Conservation (phyloP, 208 protist species). For the Crithidia mellificae region DNA sequence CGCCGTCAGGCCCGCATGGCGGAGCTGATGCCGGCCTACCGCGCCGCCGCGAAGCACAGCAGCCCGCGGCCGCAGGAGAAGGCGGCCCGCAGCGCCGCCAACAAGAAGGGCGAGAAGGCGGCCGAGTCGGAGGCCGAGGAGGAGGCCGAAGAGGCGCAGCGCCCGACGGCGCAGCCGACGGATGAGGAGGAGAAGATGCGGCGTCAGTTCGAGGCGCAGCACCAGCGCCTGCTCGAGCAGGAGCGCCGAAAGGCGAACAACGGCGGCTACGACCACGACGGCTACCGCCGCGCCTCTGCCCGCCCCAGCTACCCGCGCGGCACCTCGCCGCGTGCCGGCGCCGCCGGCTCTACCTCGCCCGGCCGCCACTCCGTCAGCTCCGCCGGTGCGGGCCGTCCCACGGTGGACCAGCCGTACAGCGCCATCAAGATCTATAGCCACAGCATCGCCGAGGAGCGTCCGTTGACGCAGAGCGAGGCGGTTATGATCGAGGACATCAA, state of each 20-base stretch:
- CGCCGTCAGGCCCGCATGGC: conserved; percentile 57
- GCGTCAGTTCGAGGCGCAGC: conserved; percentile 40
- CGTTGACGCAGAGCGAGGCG: conserved; percentile 38
- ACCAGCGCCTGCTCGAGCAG: conserved; percentile 32
- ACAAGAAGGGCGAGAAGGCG: not conserved
- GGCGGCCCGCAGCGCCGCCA: not conserved
- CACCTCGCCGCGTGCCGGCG: conserved; percentile 20
- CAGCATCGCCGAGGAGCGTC: conserved; percentile 42
- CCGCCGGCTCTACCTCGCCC: conserved; percentile 6
- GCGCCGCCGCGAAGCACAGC: not conserved
- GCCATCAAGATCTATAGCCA: conserved; percentile 56
- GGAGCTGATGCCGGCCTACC: conserved; percentile 41
- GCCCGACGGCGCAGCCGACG: conserved; percentile 4
- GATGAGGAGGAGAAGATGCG: conserved; percentile 36
- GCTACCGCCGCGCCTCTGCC: conserved; percentile 14
- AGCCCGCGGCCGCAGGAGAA: conserved; percentile 3
- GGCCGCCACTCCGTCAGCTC: conserved; percentile 19
- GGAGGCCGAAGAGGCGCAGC: conserved; percentile 5
- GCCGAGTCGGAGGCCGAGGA: conserved; percentile 3
- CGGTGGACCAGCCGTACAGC: conserved; percentile 23
- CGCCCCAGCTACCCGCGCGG: conserved; percentile 21
- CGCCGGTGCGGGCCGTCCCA: conserved; percentile 15
- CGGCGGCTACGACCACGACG: conserved; percentile 19
- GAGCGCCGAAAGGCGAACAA: conserved; percentile 27
- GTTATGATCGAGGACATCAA: conserved; percentile 58